Evolutionary conservation across 352 stramenopile genomes (phyloP).

Genomic region (Thraustotheca clavata): DNA sequence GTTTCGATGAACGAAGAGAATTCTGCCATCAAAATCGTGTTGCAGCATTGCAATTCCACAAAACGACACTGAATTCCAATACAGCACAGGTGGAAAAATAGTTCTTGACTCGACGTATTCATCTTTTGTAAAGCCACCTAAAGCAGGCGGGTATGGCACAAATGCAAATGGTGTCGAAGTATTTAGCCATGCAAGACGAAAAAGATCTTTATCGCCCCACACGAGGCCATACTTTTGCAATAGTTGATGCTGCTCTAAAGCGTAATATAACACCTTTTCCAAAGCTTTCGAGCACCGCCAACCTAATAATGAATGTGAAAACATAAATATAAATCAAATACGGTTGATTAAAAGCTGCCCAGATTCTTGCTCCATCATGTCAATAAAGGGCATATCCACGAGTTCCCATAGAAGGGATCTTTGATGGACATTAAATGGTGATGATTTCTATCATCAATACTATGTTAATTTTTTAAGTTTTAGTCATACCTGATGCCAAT

Average conservation of each 20-base stretch:
- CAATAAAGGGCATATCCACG: slow-evolving; percentile 31
- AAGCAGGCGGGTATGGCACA: slow-evolving; percentile 28
- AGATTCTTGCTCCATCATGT: slow-evolving; percentile 63
- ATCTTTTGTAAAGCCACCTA: slow-evolving; percentile 29
- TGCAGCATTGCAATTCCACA: slow-evolving; percentile 50
- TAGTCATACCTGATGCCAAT: slow-evolving; percentile 39
- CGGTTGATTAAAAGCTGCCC: slow-evolving; percentile 48
- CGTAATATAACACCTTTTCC: slow-evolving; percentile 34
- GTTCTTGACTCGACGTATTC: neutral
- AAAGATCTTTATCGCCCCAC: slow-evolving; percentile 32
- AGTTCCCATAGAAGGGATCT: slow-evolving; percentile 40
- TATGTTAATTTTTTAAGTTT: slow-evolving; percentile 43
- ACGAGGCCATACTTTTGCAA: slow-evolving; percentile 28
- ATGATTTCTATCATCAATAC: slow-evolving; percentile 39
- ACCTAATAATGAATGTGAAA: slow-evolving; percentile 15
- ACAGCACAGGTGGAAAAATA: neutral
- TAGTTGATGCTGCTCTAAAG: slow-evolving; percentile 27
- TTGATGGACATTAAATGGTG: slow-evolving; percentile 44
- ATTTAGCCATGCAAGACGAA: slow-evolving; percentile 29
- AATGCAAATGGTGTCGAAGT: slow-evolving; percentile 37
- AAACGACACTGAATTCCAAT: slow-evolving; percentile 36
- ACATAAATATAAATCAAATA: neutral
- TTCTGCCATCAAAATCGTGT: slow-evolving; percentile 26
- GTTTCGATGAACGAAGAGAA: slow-evolving; percentile 55
- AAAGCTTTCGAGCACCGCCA: slow-evolving; percentile 22